These are phyloP conservation scores for Leishmania arabica DNA, from an alignment of 208 protist genomes.

Conservation along the genomic window DNA sequence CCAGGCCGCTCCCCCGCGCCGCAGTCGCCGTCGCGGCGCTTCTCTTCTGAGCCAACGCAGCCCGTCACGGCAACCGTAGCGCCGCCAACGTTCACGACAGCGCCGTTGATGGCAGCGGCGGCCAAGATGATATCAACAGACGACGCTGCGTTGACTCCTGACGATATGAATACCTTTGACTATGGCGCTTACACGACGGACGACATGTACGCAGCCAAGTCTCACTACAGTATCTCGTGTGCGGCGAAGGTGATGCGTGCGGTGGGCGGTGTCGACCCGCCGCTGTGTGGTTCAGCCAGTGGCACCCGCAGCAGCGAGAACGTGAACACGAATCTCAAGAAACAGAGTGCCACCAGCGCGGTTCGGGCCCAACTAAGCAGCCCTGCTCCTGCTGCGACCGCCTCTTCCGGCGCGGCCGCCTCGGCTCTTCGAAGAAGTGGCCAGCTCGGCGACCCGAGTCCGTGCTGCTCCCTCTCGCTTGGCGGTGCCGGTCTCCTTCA, in stretches of 20 bases:
- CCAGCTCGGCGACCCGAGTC: not conserved
- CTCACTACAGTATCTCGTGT: not conserved
- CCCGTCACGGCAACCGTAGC: conserved; percentile 1
- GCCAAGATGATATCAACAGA: conserved; percentile 1
- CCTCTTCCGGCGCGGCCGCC: not conserved
- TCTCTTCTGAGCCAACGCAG: conserved; percentile 1
- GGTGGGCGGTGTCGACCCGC: not conserved
- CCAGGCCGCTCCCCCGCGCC: not conserved
- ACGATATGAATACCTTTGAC: conserved; percentile 7
- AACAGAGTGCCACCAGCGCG: not conserved
- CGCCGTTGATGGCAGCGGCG: conserved; percentile 9
- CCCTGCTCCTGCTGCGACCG: not conserved
- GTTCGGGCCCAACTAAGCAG: not conserved
- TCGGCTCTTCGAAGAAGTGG: too few relatives aligned
- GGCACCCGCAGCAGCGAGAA: conserved; percentile 5
- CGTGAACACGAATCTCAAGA: not conserved
- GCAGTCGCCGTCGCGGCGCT: not conserved
- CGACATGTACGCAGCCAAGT: not conserved
- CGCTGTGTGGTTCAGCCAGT: not conserved
- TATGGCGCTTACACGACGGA: not conserved
- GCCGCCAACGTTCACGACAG: not conserved
- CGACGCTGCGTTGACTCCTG: not conserved
- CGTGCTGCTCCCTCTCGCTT: conserved; percentile 4
- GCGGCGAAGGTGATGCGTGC: conserved; percentile 6
- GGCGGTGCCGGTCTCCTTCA: conserved; percentile 13